Base-by-base conservation (phyloP, 768 basidiomycete species). In the Rhizopogon roseolus region DNA sequence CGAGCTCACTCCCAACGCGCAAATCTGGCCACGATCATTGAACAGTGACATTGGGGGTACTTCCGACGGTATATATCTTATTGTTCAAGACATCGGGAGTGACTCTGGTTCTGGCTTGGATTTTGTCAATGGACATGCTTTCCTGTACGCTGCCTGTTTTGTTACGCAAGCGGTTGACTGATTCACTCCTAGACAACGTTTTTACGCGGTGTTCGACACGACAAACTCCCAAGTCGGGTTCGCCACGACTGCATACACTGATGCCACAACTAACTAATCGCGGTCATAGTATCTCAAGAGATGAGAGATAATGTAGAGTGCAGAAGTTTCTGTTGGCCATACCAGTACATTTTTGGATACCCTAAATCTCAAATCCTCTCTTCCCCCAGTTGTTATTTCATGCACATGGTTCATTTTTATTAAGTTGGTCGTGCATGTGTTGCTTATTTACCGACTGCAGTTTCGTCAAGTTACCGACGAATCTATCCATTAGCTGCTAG, bases 171-270 rank as follows among this genome's bases (percentile, higher is more conserved):
- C 0, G 16, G 5, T 44, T 10, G 11, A 19, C 17, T 34, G 28
- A 25, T 28, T 14, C 29, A 9, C 39, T 28, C n/a, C 10, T 4
- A 38, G 50, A 17, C 28, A 76, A 60, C 62, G 74, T 16, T 74
- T 66, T 66, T 74, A 71, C 58, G 54, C 64, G 29, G 66, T 71
- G 13, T 75, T 59, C 56, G 73, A 75, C 53, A 57, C 64, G 8
- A 60, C 60, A 3, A 68, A 67, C 57, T 49, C 43, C 9, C 66
- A 53, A 6, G 62, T 74, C 37, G 73, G 73, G 14, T 52, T 75
- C 9, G 74, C 73, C 5, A 66, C 57, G 9, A 73, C 71, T 2
- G 4, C 51, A n/a, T 64, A 64, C 53, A 75, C 73, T 10, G 1
- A 50, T 10, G 51, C 38, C 2, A 45, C 9, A 2, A 10, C 41